A percentile compares a stretch with the other conserved stretches of the same genome.
Conservation (phyloP, 2,329 filamentous ascomycete genomes). For the Chaetoscypha palmicola region DNA sequence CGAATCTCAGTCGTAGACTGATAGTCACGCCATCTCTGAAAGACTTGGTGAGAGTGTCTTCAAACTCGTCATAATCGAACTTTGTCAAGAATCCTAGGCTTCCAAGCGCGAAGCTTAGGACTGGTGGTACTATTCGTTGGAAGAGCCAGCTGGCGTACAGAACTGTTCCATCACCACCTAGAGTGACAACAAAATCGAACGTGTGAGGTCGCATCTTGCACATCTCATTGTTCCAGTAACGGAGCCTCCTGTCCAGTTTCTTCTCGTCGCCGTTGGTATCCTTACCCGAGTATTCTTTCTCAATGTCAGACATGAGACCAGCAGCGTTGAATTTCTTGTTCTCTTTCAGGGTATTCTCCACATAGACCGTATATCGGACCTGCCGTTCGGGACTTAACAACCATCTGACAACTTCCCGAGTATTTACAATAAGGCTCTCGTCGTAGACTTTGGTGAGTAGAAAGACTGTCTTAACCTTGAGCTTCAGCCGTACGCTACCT, state of each 20-base stretch:
- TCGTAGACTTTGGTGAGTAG: constrained; percentile 91
- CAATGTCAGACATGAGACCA: constrained; percentile 60
- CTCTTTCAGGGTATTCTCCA: constrained; percentile 67
- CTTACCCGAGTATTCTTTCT: constrained; percentile 33
- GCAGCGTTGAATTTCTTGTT: constrained; percentile 67
- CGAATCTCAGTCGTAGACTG: constrained; percentile 80
- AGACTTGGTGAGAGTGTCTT: constrained; percentile 59
- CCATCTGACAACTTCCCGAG: constrained; percentile 73
- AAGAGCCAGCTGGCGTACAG: constrained; percentile 96
- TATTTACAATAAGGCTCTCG: constrained; percentile 67
- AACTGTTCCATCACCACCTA: constrained; percentile 94
- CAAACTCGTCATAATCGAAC: constrained; percentile 79
- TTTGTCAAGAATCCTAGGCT: constrained; percentile 94
- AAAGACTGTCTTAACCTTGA: constrained; percentile 78
- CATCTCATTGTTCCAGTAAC: constrained; percentile 77
- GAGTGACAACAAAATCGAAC: constrained; percentile 89
- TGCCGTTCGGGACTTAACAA: constrained; percentile 64
- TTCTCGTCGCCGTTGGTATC: constrained; percentile 25
- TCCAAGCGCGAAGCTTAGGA: constrained; percentile 84
- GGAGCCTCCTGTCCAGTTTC: constrained; percentile 43
- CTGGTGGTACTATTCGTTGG: constrained; percentile 87
- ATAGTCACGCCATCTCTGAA: constrained; percentile 83
- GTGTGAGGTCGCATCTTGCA: constrained; percentile 72
- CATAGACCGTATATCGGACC: constrained; percentile 68
- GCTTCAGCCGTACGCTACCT: constrained; percentile 73